Evolutionary conservation across 2,329 filamentous ascomycete genomes (phyloP), one percentile per base, ranked within the genome.

Genomic region (Fusarium zealandicum): DNA sequence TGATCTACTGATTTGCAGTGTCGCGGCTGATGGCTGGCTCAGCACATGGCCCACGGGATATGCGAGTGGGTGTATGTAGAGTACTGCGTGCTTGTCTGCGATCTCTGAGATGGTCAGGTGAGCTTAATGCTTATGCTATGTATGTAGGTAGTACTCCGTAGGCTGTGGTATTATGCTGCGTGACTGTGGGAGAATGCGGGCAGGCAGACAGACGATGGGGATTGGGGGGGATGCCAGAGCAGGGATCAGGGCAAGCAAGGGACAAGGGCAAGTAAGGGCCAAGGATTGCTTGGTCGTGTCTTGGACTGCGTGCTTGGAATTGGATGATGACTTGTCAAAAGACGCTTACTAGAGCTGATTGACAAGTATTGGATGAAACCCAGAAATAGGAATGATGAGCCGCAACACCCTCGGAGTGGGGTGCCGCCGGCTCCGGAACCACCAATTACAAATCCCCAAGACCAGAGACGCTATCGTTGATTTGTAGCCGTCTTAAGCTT

Each of bases 401-500:
- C n/a, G 14, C 20, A 38, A 25, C 16, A 13, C 17, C 38, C 38
- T 30, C 43, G 33, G 33, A 22, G 37, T 48, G 44, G 44, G 44
- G 5, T 30, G 27, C 28, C 25, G 35, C 45, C 18, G 28, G n/a
- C 35, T 32, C 28, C 27, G 18, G 25, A 10, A 40, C 18, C 14
- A 20, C 43, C 43, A 47, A 38, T 47, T 27, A 38, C 25, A 39
- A 3, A 25, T n/a, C 45, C 35, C 9, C 22, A 25, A 25, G 8
- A 6, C 22, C 3, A 3, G 22, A 30, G 27, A 17, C 14, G 12
- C 4, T 32, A 42, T 32, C 27, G 27, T 31, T 44, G 55, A 16
- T 33, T 18, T 39, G 31, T n/a, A 53, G 28, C 16, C 37, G 54
- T 37, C 37, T 40, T 36, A 33, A 33, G 45, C 27, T 39, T 58